Conservation (phyloP, 768 basidiomycete species). For the Leccinum uliginosum region DNA sequence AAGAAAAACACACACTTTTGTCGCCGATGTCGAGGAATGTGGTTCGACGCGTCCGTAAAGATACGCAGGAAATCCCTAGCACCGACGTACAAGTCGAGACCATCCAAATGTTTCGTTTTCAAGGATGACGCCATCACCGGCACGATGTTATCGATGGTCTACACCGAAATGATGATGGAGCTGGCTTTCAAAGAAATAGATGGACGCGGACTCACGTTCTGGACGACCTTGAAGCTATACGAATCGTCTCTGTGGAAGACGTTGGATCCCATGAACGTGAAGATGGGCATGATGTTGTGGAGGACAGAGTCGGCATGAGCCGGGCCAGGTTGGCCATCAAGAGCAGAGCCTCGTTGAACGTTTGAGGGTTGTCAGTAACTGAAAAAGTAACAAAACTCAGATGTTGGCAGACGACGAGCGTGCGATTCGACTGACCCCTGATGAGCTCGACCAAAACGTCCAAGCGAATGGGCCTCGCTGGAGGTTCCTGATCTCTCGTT, state of each 20-base stretch:
- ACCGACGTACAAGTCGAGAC: conserved; percentile 60
- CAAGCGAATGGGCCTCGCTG: conserved; percentile 61
- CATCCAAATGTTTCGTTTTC: conserved; percentile 48
- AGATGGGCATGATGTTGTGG: conserved; percentile 95
- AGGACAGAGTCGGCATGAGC: conserved; percentile 83
- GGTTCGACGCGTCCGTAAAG: conserved; percentile 89
- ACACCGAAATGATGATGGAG: not conserved
- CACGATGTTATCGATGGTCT: conserved; percentile 93
- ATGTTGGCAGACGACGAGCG: not conserved
- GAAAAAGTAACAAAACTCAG: not conserved
- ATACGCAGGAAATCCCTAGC: conserved; percentile 82
- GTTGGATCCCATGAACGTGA: conserved; percentile 99
- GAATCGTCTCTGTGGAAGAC: conserved; percentile 95
- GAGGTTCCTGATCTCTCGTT: conserved; percentile 41
- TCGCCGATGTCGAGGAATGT: conserved; percentile 90
- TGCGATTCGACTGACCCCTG: conserved; percentile 44
- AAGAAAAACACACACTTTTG: conserved; percentile 55
- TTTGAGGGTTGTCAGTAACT: conserved; percentile 92
- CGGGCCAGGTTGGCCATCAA: conserved; percentile 81
- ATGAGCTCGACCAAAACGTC: conserved; percentile 88
- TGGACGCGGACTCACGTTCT: conserved; percentile 55
- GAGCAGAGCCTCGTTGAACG: conserved; percentile 87
- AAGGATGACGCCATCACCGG: conserved; percentile 88
- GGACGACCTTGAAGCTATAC: conserved; percentile 92
- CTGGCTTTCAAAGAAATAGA: not conserved